Percentiles rank a stretch among this genome's conserved stretches.
Conservation (phyloP, 2,329 filamentous ascomycete genomes). For the Diaporthe batatas region DNA sequence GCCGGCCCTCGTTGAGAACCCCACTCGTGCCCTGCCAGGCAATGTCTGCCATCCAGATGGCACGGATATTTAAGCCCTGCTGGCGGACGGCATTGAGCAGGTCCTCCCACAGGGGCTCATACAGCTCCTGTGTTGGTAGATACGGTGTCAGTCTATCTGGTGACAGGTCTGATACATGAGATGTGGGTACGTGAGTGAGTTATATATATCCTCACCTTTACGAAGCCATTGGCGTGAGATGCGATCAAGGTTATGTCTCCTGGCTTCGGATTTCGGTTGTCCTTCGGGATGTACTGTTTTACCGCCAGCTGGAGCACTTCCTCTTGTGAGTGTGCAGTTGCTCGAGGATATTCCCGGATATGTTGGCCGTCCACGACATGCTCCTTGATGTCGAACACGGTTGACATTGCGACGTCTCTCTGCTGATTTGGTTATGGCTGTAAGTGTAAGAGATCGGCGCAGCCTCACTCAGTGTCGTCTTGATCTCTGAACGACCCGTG, state of each 20-base stretch:
- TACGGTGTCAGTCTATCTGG: conserved; percentile 23
- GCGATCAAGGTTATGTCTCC: conserved; percentile 89
- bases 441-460: neutral
- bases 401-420: conserved; percentile 48
- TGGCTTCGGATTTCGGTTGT: conserved; percentile 75
- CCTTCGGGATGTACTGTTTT: conserved; percentile 88
- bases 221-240: conserved; percentile 92
- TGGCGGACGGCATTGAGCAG: conserved; percentile 70
- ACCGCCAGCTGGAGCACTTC: conserved; percentile 80
- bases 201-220: conserved; percentile 71
- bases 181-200: conserved; percentile 12
- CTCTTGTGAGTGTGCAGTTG: conserved; percentile 79
- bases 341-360: conserved; percentile 84
- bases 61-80: conserved; percentile 77
- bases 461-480: neutral
- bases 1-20: conserved; percentile 78
- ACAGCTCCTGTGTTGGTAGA: conserved; percentile 75
- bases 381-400: conserved; percentile 75
- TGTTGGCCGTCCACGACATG: conserved; percentile 82
- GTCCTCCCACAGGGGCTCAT: conserved; percentile 93
- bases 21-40: conserved; percentile 86
- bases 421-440: neutral
- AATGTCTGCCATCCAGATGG: conserved; percentile 93
- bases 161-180: no score
- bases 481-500: neutral